These are phyloP conservation scores for Chloris gayana DNA, from an alignment of 176 grass and related monocot genomes.

Conservation along the genomic window DNA sequence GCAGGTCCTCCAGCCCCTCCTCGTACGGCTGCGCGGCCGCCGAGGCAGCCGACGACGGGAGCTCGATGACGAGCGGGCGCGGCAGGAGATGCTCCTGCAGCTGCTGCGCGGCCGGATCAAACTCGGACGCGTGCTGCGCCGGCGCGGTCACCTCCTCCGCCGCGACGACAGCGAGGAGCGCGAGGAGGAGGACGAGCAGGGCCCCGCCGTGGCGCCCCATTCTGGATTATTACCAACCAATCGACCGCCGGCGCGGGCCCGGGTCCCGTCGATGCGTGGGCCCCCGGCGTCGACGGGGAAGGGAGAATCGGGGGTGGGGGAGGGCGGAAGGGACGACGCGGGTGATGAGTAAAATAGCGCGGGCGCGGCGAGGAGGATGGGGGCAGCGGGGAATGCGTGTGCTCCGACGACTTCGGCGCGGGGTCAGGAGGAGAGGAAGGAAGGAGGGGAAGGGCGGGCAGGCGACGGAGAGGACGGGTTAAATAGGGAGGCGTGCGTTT, in stretches of 20 bases:
- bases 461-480: not conserved
- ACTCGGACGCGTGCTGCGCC: not conserved
- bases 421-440: not conserved
- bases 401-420: constrained; percentile 17
- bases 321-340: not conserved
- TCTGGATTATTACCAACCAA: not conserved
- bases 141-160: not conserved
- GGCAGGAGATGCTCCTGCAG: not conserved
- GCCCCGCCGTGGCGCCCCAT: constrained; percentile 26
- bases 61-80: constrained; percentile 48
- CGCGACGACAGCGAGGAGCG: not conserved
- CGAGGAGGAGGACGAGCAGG: not conserved
- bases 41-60: not conserved
- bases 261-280: not conserved
- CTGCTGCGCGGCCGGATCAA: too few relatives aligned
- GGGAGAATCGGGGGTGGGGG: too few relatives aligned
- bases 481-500: constrained; percentile 13
- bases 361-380: not conserved
- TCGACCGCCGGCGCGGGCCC: not conserved
- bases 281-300: not conserved
- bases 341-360: constrained; percentile 5
- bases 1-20: not conserved
- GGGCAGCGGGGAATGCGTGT: not conserved
- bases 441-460: not conserved
- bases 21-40: not conserved